Evolutionary conservation across 441 rosid genomes (phyloP).

Genomic region (Iberis amara): DNA sequence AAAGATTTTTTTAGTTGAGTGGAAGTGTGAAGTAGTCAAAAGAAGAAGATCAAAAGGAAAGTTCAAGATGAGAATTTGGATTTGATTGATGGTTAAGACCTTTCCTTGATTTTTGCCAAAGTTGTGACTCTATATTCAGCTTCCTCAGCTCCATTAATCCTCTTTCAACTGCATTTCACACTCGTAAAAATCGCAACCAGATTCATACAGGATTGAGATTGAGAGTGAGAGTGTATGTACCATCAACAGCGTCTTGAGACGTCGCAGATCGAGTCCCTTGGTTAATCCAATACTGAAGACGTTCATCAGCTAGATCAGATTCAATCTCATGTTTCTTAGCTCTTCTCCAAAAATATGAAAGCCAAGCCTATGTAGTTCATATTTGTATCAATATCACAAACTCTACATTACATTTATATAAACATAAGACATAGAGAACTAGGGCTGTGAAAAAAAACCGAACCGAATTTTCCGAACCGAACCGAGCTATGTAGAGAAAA

Average conservation of each 20-base stretch:
- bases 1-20: neutral
- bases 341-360: conserved; percentile 59
- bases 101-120: conserved; percentile 64
- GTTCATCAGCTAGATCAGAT: conserved; percentile 69
- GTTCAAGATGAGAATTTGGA: conserved; percentile 33
- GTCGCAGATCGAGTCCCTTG: conserved; percentile 38
- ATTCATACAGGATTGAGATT: neutral
- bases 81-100: conserved; percentile 41
- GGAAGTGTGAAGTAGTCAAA: neutral
- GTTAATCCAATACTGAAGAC: conserved; percentile 47
- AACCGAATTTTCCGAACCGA: too few species aligned
- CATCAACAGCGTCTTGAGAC: conserved; percentile 75
- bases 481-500: too few species aligned
- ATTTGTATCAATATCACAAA: too few species aligned
- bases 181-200: too few species aligned
- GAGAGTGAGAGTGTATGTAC: conserved; percentile 32
- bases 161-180: conserved; percentile 59
- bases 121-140: conserved; percentile 63
- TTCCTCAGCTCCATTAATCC: conserved; percentile 78
- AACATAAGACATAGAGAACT: too few species aligned
- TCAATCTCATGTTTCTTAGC: conserved; percentile 64
- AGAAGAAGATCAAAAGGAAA: conserved; percentile 33
- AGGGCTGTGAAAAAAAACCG: too few species aligned
- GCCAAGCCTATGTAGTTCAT: conserved; percentile 46
- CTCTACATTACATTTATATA: too few species aligned